Conservation (phyloP, 2,329 filamentous ascomycete species). For the Lecanosticta acicola region DNA sequence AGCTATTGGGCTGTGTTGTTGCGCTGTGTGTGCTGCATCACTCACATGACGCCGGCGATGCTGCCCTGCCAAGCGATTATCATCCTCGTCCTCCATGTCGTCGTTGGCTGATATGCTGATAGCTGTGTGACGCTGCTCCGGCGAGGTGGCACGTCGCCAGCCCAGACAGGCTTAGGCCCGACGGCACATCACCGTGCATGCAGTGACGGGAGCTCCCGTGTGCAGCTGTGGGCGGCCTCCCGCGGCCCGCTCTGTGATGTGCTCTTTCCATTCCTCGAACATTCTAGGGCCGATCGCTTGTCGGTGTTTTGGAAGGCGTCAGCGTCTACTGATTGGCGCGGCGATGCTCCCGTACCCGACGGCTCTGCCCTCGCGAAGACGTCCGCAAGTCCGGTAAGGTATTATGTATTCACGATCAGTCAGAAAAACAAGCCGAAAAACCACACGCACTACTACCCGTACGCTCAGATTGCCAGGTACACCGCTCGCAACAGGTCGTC, state of each 20-base stretch:
- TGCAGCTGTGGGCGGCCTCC: too few species aligned
- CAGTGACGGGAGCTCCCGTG: neutral
- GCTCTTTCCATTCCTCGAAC: neutral
- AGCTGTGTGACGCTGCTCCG: neutral
- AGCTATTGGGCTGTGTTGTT: neutral
- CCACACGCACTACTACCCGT: too few species aligned
- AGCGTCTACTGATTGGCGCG: neutral
- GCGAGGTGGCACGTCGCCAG: neutral
- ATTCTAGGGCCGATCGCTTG: neutral
- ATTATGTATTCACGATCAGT: too few species aligned
- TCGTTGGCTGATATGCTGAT: too few species aligned
- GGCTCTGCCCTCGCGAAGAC: neutral
- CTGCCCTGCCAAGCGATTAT: too few species aligned
- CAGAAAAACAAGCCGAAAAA: too few species aligned
- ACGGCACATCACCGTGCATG: neutral
- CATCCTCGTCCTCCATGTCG: too few species aligned
- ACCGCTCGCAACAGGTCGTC: too few species aligned
- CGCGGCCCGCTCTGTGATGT: too few species aligned
- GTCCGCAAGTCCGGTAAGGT: too few species aligned
- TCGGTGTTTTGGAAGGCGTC: neutral
- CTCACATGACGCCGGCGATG: neutral
- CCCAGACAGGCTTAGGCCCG: neutral
- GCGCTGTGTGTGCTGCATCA: neutral
- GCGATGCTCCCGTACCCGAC: neutral
- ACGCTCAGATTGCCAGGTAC: too few species aligned